Base-by-base conservation (phyloP, 2,329 filamentous ascomycete species). In the Monosporascus cannonballus region DNA sequence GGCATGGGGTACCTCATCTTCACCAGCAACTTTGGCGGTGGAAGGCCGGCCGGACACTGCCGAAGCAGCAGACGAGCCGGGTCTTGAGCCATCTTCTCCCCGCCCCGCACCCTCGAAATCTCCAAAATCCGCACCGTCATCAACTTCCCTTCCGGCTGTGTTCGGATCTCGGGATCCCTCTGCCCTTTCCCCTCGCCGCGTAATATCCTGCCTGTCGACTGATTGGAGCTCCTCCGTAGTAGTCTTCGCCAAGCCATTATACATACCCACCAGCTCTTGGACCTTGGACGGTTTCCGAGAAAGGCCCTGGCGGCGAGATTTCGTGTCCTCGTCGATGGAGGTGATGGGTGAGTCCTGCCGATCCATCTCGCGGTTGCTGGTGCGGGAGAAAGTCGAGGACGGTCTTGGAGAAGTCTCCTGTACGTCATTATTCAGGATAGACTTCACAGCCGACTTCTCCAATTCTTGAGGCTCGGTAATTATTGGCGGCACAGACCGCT, bases 211-310 rank as follows among this genome's bases (percentile, higher is more conserved):
- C 51, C 25, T 54, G 22, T 53, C 39, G 4, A 55, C 20, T 4
- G 53, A 37, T 6, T 56, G 53, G 18, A 61, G 61, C 30, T 71
- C 68, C 42, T 67, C 61, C 6, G 55, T 63, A 6, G 49, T 51
- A 15, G 63, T 56, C 52, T 64, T 66, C 24, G 66, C 59, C 20
- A 80, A 69, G 3, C 72, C 74, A 54, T 83, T 77, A 48, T 72
- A 79, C 67, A 76, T 73, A 22, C 71, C 71, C 34, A 80, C 78
- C 24, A 81, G 65, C 47, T 75, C 73, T 51, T 77, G 75, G 2
- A 81, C 76, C 55, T 76, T 80, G 7, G 74, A 76, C 0, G 61
- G 58, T 49, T 73, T 69, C 44, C 66, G 62, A 39, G 57, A 58
- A 17, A 54, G 51, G 1, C 56, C 53, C 3, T 55, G 61, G 20